phyloP scores from a whole-genome alignment of 2,329 filamentous ascomycete genomes.

The Nemania sp. region DNA sequence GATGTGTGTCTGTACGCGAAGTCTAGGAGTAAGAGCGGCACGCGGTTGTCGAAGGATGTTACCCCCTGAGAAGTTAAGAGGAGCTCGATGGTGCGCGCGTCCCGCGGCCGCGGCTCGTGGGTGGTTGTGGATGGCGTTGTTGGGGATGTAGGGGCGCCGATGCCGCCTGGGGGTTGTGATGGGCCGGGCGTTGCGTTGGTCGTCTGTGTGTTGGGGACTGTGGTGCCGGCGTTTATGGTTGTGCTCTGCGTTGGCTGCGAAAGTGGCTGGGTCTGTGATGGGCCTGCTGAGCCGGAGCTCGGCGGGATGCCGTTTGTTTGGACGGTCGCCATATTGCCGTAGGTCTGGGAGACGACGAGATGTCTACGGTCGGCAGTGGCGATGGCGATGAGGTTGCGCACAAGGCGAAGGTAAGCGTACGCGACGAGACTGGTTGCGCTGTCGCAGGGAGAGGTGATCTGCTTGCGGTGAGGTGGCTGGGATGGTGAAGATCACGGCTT shows the following conservation, averaged over 20 bases:
- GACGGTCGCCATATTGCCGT: conserved; percentile 19
- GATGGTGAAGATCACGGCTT: too few relatives aligned
- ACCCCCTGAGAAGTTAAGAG: conserved; percentile 79
- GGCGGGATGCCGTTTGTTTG: conserved; percentile 22
- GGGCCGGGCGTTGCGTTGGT: conserved; percentile 16
- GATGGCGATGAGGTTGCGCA: too few relatives aligned
- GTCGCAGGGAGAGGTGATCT: too few relatives aligned
- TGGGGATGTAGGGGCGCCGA: conserved; percentile 28
- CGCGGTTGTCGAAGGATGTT: conserved; percentile 77
- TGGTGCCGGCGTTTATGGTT: conserved; percentile 16
- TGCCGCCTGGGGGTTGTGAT: conserved; percentile 18
- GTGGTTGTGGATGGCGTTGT: conserved; percentile 31
- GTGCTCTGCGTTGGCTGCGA: conserved; percentile 21
- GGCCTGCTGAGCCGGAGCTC: conserved; percentile 11
- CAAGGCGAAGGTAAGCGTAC: too few relatives aligned
- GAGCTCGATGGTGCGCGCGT: conserved; percentile 78
- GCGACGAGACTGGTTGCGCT: too few relatives aligned
- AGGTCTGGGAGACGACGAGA: neutral
- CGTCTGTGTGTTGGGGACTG: conserved; percentile 22
- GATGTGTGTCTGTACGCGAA: conserved; percentile 84
- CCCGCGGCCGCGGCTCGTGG: conserved; percentile 66
- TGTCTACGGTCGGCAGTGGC: too few relatives aligned
- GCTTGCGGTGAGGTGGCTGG: too few relatives aligned
- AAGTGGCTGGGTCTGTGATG: conserved; percentile 12
- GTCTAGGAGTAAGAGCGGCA: conserved; percentile 80